Evolutionary conservation across 2,329 filamentous ascomycete species (phyloP).

Genomic region (Aspergillus spinulosporus): DNA sequence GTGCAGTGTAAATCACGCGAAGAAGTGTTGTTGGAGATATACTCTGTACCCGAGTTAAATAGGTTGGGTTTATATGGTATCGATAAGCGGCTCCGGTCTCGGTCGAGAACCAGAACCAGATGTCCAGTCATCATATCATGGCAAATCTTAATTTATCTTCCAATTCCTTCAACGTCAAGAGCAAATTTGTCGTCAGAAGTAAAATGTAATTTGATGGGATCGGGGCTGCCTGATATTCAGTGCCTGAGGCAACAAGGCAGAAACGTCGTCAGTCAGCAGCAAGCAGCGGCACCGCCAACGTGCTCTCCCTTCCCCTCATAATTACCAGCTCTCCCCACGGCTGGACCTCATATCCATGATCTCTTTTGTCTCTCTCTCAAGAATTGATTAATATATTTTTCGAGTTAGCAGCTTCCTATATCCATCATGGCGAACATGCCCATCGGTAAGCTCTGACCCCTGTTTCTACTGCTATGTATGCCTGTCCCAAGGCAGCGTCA

Average conservation of each 20-base stretch:
- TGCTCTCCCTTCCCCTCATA: conserved; percentile 12
- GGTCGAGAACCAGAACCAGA: conserved; percentile 11
- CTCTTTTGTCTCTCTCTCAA: conserved; percentile 12
- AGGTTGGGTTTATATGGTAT: not conserved
- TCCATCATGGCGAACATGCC: conserved; percentile 51
- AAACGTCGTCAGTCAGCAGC: conserved; percentile 15
- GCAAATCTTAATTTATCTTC: no score
- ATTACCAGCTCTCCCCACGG: conserved; percentile 15
- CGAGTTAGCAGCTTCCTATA: conserved; percentile 2
- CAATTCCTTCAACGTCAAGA: no score
- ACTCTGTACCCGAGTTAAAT: not conserved
- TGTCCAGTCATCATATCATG: not conserved
- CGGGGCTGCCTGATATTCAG: not conserved
- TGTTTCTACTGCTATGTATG: conserved; percentile 12
- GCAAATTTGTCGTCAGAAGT: no score
- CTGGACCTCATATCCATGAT: conserved; percentile 18
- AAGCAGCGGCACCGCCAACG: conserved; percentile 11
- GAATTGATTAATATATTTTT: conserved; percentile 16
- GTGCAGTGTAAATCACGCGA: not conserved
- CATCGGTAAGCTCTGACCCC: conserved; percentile 43
- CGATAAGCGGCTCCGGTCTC: conserved; percentile 23
- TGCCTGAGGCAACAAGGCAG: conserved; percentile 14
- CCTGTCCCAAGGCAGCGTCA: conserved; percentile 23
- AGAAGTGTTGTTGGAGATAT: not conserved
- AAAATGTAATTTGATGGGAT: no score